Evolutionary conservation across 1,284 basidiomycete genomes (phyloP).

Genomic region (Singerocomus rubriflavus): DNA sequence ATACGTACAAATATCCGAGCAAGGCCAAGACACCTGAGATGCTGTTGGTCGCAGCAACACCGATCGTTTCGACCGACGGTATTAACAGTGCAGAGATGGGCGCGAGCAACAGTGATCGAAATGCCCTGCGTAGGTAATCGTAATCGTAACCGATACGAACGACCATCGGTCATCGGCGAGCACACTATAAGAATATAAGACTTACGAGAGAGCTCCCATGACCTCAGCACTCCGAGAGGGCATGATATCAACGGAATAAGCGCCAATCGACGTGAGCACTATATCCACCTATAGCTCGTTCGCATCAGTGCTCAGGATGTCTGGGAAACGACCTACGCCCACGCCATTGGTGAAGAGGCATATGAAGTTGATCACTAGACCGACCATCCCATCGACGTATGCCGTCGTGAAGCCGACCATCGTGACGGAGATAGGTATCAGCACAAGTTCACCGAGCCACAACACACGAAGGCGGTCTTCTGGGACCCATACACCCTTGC

Average conservation of each 20-base stretch:
- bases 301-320: neutral
- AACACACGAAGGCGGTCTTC: slow-evolving; percentile 59
- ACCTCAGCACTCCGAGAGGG: slow-evolving; percentile 53
- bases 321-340: slow-evolving; percentile 37
- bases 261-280: slow-evolving; percentile 47
- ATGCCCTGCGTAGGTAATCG: slow-evolving; percentile 33
- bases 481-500: slow-evolving; percentile 50
- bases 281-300: slow-evolving; percentile 38
- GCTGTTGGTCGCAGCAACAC: slow-evolving; percentile 51
- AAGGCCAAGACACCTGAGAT: slow-evolving; percentile 42
- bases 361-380: slow-evolving; percentile 40
- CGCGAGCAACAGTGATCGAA: slow-evolving; percentile 40
- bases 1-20: slow-evolving; percentile 44
- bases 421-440: slow-evolving; percentile 37
- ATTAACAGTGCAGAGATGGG: slow-evolving; percentile 20
- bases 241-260: slow-evolving; percentile 57
- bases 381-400: slow-evolving; percentile 40
- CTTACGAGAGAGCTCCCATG: slow-evolving; percentile 42
- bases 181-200: neutral
- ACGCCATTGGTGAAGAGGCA: slow-evolving; percentile 50
- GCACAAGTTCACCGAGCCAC: slow-evolving; percentile 42
- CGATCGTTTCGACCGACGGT: slow-evolving; percentile 49
- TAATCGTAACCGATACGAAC: too few relatives aligned
- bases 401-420: slow-evolving; percentile 20
- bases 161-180: neutral